Conservation (phyloP, 768 basidiomycete genomes). For the Psilocybe cyanescens region DNA sequence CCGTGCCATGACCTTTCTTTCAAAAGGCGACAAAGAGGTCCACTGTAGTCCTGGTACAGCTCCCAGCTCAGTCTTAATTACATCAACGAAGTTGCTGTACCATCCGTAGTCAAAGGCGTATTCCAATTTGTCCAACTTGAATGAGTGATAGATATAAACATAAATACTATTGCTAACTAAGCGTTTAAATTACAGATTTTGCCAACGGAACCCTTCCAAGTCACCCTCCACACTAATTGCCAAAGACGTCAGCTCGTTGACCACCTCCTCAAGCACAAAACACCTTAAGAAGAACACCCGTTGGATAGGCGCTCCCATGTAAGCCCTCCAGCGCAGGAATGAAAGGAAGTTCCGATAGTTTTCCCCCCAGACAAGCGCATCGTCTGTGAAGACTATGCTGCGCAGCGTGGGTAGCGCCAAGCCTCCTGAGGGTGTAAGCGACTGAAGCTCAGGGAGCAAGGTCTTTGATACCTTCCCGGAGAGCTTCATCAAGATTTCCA, state of each 20-base stretch:
- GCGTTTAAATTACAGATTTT: constrained; percentile 10
- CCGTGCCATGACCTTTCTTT: too few species aligned
- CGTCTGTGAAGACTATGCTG: constrained; percentile 19
- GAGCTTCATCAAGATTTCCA: constrained; percentile 15
- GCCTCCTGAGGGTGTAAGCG: not conserved
- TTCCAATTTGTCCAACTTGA: too few species aligned
- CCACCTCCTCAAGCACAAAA: constrained; percentile 16
- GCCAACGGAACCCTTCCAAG: constrained; percentile 17
- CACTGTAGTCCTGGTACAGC: too few species aligned
- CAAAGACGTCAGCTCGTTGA: constrained; percentile 9
- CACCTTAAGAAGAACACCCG: constrained; percentile 15
- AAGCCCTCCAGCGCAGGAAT: constrained; percentile 18
- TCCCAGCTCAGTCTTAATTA: too few species aligned
- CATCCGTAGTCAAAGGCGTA: too few species aligned
- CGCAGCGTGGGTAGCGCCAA: constrained; percentile 15
- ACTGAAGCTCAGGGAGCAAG: constrained; percentile 12
- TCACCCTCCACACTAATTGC: constrained; percentile 15
- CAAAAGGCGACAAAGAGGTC: too few species aligned
- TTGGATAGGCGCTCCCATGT: constrained; percentile 9
- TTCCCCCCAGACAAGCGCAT: constrained; percentile 18
- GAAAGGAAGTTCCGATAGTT: constrained; percentile 14
- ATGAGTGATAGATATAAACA: too few species aligned
- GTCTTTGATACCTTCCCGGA: constrained; percentile 15
- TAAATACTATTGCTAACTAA: too few species aligned
- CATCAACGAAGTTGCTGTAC: too few species aligned